Conservation (phyloP, 2,329 filamentous ascomycete genomes). For the Fusarium fracticaudum region DNA sequence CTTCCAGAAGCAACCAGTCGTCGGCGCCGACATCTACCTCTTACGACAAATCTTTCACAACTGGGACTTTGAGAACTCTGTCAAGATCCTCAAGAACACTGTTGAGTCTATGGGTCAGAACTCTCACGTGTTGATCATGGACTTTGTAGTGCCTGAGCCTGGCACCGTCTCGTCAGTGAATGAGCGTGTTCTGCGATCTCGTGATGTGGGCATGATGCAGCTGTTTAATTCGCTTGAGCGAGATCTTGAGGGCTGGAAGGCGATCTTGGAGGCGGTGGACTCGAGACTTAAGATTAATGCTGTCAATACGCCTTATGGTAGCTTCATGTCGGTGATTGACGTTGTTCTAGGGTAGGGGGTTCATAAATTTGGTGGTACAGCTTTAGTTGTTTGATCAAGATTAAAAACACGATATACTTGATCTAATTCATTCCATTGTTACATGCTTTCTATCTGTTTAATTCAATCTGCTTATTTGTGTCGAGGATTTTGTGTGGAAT, state of each 20-base stretch:
- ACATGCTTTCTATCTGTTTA: not conserved
- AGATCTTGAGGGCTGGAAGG: not conserved
- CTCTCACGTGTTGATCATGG: not conserved
- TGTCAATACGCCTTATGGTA: not conserved
- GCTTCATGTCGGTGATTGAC: not conserved
- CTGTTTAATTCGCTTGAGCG: not conserved
- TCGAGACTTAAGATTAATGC: not conserved
- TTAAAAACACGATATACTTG: not conserved
- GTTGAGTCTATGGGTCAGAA: not conserved
- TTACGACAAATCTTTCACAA: not conserved
- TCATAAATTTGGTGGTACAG: fast-evolving
- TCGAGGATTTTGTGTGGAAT: fast-evolving
- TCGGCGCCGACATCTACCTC: not conserved
- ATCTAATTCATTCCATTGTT: fast-evolving
- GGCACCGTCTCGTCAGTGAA: not conserved
- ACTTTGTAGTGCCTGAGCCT: not conserved
- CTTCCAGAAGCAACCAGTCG: not conserved
- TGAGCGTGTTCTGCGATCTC: not conserved
- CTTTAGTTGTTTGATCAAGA: not conserved
- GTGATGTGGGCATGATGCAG: not conserved
- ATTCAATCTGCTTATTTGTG: too few species aligned
- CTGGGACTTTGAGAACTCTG: slow-evolving; percentile 2
- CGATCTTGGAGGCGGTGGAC: not conserved
- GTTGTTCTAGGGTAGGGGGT: not conserved
- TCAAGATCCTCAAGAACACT: not conserved